A percentile compares a stretch with the other conserved stretches of the same genome.
Evolutionary conservation across 2,329 filamentous ascomycete genomes (phyloP).

Genomic region (Ophiostoma sp.): DNA sequence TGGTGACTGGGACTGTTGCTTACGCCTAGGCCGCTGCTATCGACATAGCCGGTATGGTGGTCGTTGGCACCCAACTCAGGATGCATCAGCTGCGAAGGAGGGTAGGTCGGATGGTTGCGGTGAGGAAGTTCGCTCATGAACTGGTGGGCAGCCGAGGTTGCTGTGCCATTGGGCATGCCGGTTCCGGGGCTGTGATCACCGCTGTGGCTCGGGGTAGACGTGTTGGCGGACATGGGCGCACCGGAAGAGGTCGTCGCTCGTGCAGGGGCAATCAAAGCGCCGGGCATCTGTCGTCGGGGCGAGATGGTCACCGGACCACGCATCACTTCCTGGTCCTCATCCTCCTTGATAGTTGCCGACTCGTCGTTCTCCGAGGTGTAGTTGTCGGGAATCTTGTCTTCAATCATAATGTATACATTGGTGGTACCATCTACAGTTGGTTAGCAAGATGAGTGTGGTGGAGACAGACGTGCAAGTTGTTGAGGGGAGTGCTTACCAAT

Average conservation of each 20-base stretch:
- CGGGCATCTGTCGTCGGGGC: constrained; percentile 32
- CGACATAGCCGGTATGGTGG: constrained; percentile 43
- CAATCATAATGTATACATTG: constrained; percentile 52
- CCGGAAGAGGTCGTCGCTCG: constrained; percentile 9
- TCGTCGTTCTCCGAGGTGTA: constrained; percentile 52
- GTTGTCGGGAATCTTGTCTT: constrained; percentile 52
- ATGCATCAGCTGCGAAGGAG: constrained; percentile 46
- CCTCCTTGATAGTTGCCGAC: constrained; percentile 40
- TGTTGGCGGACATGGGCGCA: constrained; percentile 14
- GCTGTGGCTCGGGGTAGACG: constrained; percentile 32
- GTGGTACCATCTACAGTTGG: constrained; percentile 46
- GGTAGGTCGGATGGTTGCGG: constrained; percentile 39
- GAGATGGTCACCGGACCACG: constrained; percentile 41
- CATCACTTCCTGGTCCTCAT: constrained; percentile 42
- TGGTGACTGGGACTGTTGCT: constrained; percentile 33
- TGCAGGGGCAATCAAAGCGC: constrained; percentile 39
- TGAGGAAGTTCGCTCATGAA: constrained; percentile 49
- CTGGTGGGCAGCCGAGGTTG: neutral
- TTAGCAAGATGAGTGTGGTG: neutral
- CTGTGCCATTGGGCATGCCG: constrained; percentile 14
- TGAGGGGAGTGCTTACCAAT: constrained; percentile 48
- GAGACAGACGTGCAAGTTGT: neutral
- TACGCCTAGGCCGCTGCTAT: constrained; percentile 40
- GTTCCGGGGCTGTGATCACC: constrained; percentile 41
- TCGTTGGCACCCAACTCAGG: constrained; percentile 44